These are phyloP conservation scores for Cryptococcus wingfieldii DNA, from an alignment of 1,284 basidiomycete species.

Conservation along the genomic window DNA sequence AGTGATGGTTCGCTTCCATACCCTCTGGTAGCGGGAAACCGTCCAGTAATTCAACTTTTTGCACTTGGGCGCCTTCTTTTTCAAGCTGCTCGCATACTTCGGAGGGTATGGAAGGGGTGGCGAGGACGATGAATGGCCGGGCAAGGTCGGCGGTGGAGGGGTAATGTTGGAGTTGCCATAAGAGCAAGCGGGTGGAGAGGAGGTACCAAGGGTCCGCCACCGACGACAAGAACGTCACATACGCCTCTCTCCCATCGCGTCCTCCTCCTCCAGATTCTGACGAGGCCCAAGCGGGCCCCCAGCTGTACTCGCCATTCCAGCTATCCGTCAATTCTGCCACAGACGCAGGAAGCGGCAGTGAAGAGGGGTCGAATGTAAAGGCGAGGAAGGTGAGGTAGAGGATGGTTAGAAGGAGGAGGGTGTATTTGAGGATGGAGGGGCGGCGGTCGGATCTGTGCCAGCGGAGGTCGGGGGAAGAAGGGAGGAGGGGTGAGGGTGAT, in stretches of 20 bases:
- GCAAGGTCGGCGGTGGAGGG: slow-evolving; percentile 1
- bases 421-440: background rate
- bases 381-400: background rate
- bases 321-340: too few relatives aligned
- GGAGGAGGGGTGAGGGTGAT: background rate
- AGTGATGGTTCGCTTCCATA: slow-evolving; percentile 2
- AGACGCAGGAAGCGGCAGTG: background rate
- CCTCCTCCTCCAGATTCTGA: too few relatives aligned
- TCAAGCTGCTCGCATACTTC: background rate
- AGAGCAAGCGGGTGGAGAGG: slow-evolving; percentile 7
- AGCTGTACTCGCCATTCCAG: too few relatives aligned
- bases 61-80: slow-evolving; percentile 4
- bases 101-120: slow-evolving; percentile 1
- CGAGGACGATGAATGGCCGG: slow-evolving; percentile 1
- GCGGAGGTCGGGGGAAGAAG: slow-evolving; percentile 3
- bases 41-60: slow-evolving; percentile 3
- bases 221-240: slow-evolving; percentile 13
- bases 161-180: slow-evolving; percentile 6
- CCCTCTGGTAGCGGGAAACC: slow-evolving; percentile 6
- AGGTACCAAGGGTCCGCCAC: slow-evolving; percentile 4
- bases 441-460: background rate
- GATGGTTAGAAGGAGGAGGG: slow-evolving; percentile 6
- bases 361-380: background rate
- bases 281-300: too few relatives aligned
- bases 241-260: slow-evolving; percentile 3